Evolutionary conservation across 1,284 basidiomycete genomes (phyloP).

Genomic region (Papiliotrema laurentii): DNA sequence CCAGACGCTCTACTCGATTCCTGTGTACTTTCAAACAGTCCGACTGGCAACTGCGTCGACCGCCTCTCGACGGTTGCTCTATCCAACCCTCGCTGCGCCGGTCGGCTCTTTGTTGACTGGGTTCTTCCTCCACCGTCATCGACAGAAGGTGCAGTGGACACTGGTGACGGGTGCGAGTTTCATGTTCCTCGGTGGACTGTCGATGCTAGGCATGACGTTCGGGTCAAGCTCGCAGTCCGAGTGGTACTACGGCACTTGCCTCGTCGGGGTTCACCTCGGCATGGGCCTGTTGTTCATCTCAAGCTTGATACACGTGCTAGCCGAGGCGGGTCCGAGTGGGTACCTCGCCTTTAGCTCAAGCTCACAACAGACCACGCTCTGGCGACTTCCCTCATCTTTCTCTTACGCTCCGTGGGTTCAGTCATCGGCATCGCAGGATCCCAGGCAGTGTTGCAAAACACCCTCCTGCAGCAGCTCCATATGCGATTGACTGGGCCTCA

Average conservation of each 20-base stretch:
- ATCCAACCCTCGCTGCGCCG: constrained; percentile 21
- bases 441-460: constrained; percentile 19
- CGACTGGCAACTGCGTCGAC: constrained; percentile 14
- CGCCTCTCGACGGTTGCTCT: constrained; percentile 20
- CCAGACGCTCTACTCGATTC: constrained; percentile 18
- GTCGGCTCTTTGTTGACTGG: constrained; percentile 20
- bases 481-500: neutral
- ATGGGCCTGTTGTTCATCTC: constrained; percentile 25
- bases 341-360: neutral
- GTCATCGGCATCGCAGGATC: constrained; percentile 18
- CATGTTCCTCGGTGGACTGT: constrained; percentile 8
- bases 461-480: constrained; percentile 10
- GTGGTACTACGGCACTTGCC: constrained; percentile 10
- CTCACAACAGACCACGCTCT: constrained; percentile 16
- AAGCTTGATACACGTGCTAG: constrained; percentile 19
- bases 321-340: constrained; percentile 17
- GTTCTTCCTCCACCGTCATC: constrained; percentile 14
- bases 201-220: constrained; percentile 12
- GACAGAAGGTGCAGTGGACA: constrained; percentile 4
- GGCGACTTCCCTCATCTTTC: constrained; percentile 19
- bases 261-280: constrained; percentile 20
- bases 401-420: constrained; percentile 16
- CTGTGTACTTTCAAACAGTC: constrained; percentile 19
- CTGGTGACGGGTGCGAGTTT: constrained; percentile 12
- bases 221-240: constrained; percentile 9